Percentiles rank a stretch among this genome's conserved stretches.
These are phyloP conservation scores for Endogone sp. DNA, from an alignment of 192 early-diverging fungal species.

Conservation along the genomic window DNA sequence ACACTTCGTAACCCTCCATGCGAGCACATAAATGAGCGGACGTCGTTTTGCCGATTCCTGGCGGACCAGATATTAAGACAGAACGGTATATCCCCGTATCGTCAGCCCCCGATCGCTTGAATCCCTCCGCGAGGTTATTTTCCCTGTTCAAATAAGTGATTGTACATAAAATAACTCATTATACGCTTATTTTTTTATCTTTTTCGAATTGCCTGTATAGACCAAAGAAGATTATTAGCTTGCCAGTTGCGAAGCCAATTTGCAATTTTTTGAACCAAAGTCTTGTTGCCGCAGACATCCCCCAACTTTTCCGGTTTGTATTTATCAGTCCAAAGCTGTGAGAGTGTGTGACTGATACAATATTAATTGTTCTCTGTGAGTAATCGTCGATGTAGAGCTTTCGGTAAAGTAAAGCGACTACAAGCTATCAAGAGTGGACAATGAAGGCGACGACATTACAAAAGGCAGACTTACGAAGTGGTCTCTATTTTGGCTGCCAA, in stretches of 20 bases:
- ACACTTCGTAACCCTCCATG: slow-evolving; percentile 71
- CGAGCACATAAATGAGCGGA: slow-evolving; percentile 86
- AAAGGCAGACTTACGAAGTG: no score
- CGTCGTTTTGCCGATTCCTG: slow-evolving; percentile 98
- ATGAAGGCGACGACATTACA: no score
- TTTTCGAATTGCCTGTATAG: not conserved
- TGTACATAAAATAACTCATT: not conserved
- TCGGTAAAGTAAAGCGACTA: no score
- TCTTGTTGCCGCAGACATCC: slow-evolving; percentile 89
- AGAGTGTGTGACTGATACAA: not conserved
- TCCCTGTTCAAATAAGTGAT: slow-evolving; percentile 37
- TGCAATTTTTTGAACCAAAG: slow-evolving; percentile 58
- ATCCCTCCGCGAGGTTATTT: slow-evolving; percentile 35
- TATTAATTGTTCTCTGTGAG: no score
- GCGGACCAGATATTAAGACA: slow-evolving; percentile 88
- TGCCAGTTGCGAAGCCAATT: slow-evolving; percentile 81
- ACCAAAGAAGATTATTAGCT: not conserved
- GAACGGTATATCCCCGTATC: slow-evolving; percentile 53
- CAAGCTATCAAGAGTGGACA: no score
- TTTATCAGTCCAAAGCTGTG: slow-evolving; percentile 90
- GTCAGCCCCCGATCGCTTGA: slow-evolving; percentile 31
- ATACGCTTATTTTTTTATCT: not conserved
- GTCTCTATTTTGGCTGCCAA: not conserved
- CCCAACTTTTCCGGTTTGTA: slow-evolving; percentile 76
- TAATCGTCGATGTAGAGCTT: no score